phyloP scores from a whole-genome alignment of 257 asterid genomes.

The Asclepias syriaca region DNA sequence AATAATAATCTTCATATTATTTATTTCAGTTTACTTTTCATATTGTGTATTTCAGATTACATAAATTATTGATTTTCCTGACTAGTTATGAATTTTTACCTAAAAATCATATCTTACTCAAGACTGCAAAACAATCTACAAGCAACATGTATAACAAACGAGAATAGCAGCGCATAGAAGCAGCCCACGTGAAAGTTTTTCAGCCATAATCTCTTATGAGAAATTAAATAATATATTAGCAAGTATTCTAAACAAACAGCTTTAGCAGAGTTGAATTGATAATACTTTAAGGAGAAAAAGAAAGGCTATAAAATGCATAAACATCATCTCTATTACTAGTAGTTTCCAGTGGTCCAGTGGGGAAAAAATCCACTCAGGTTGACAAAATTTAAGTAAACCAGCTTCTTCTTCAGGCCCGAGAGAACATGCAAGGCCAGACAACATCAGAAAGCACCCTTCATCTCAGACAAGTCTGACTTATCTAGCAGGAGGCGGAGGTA shows the following conservation, averaged over 20 bases:
- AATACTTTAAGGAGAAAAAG: background rate
- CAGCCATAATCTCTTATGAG: background rate
- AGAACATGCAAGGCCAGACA: constrained; percentile 3
- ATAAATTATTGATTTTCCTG: too few relatives aligned
- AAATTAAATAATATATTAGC: background rate
- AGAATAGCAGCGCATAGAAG: background rate
- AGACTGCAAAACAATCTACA: too few relatives aligned
- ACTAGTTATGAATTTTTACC: too few relatives aligned
- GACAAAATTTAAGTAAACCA: constrained; percentile 1
- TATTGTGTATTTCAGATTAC: too few relatives aligned
- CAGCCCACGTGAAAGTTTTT: background rate
- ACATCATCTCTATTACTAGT: background rate
- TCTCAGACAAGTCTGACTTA: constrained; percentile 16
- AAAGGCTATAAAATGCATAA: background rate
- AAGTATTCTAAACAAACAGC: background rate
- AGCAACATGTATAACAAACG: too few relatives aligned
- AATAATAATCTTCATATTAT: too few relatives aligned
- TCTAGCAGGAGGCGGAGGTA: constrained; percentile 45
- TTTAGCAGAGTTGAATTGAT: background rate
- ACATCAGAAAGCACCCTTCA: constrained; percentile 9
- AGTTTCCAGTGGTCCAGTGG: background rate
- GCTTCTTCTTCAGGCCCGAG: background rate
- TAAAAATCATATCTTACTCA: too few relatives aligned
- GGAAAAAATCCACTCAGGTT: background rate
- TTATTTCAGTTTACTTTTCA: too few relatives aligned